A percentile compares a stretch with the other conserved stretches of the same genome.
Conservation (phyloP, 495 filamentous ascomycete genomes). For the Xylaria palmicola region DNA sequence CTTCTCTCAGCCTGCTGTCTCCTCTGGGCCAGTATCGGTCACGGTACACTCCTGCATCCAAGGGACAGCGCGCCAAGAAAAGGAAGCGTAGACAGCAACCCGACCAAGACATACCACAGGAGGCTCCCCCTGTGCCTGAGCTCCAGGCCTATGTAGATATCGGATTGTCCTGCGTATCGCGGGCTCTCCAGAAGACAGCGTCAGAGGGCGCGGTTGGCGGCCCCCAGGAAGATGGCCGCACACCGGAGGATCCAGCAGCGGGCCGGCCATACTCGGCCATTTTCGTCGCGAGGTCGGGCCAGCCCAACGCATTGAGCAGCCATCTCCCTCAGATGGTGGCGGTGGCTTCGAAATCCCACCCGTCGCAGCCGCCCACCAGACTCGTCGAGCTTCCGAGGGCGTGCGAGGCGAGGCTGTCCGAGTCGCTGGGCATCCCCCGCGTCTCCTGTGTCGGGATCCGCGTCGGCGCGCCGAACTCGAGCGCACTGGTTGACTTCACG, state of each 20-base stretch:
- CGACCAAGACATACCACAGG: not conserved
- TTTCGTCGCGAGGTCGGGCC: constrained; percentile 53
- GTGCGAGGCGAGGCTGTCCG: constrained; percentile 50
- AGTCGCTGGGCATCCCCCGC: constrained; percentile 54
- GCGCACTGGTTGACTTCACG: constrained; percentile 51
- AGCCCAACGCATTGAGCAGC: constrained; percentile 50
- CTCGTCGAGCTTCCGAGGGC: constrained; percentile 56
- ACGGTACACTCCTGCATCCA: constrained; percentile 47
- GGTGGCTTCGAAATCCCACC: constrained; percentile 47
- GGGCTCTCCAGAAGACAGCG: constrained; percentile 50
- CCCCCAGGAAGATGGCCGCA: not conserved
- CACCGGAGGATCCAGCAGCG: constrained; percentile 5
- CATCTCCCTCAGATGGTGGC: constrained; percentile 61
- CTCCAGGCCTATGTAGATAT: constrained; percentile 54
- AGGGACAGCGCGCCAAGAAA: constrained; percentile 51
- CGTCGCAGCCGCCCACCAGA: constrained; percentile 39
- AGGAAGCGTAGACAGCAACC: constrained; percentile 39
- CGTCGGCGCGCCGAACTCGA: constrained; percentile 46
- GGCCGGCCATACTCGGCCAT: constrained; percentile 42
- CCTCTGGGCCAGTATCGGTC: constrained; percentile 56
- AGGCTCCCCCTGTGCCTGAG: constrained; percentile 43
- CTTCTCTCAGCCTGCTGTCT: constrained; percentile 49
- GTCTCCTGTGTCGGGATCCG: constrained; percentile 58
- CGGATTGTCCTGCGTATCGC: constrained; percentile 57
- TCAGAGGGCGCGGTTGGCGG: constrained; percentile 1